Percentiles rank a stretch among this genome's conserved stretches.
phyloP scores from a whole-genome alignment of 176 grass and related monocot species.

The Musa beccarii region DNA sequence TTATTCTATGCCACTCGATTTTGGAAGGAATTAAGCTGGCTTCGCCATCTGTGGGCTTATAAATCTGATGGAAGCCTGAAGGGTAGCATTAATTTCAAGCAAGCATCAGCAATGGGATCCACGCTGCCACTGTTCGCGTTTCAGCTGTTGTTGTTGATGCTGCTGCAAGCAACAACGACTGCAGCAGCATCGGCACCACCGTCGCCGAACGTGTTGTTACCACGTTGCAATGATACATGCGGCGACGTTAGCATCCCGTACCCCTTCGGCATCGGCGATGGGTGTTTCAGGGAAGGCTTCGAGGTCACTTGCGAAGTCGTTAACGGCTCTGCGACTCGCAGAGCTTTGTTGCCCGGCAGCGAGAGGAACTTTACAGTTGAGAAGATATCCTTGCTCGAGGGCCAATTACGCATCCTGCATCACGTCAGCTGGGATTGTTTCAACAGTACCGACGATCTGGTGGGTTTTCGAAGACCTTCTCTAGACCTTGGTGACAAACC shows the following conservation, averaged over 20 bases:
- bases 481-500: rapidly evolving
- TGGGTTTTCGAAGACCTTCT: rapidly evolving
- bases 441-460: neutral
- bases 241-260: neutral
- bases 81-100: too few relatives aligned
- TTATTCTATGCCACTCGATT: too few relatives aligned
- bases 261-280: neutral
- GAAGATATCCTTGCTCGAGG: neutral
- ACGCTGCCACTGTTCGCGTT: too few relatives aligned
- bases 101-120: too few relatives aligned
- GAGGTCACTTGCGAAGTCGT: neutral
- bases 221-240: neutral
- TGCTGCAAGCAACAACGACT: neutral
- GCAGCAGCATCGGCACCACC: neutral
- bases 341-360: neutral
- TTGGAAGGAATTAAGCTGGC: too few relatives aligned
- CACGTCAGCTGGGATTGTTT: neutral
- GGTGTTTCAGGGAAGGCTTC: neutral
- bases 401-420: neutral
- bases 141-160: too few relatives aligned
- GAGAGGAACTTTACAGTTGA: neutral
- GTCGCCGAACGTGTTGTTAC: neutral
- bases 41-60: too few relatives aligned
- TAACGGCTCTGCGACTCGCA: neutral
- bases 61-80: too few relatives aligned